Base-by-base conservation (phyloP, 2,329 filamentous ascomycete species). In the Xylogone sp. region DNA sequence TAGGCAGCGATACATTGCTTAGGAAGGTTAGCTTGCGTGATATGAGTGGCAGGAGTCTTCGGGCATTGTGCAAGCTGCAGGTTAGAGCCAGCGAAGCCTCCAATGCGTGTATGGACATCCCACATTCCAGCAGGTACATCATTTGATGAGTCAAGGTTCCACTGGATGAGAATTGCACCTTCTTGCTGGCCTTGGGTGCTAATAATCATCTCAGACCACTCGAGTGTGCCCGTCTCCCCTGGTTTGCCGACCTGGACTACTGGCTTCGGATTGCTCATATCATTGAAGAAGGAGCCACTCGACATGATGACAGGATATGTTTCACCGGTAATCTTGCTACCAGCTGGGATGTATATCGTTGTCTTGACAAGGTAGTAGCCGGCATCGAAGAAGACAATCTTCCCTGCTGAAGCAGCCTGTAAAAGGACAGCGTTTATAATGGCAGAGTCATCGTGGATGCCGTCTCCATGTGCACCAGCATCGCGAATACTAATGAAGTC, bases 201-300 rank as follows among this genome's bases (percentile, higher is more conserved):
- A 45, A 89, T 71, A 29, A 88, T 76, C 62, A 85, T 76, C 54
- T 86, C 82, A 1, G 76, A 78, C 70, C 81, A 80, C 63, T 88
- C 83, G 4, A 88, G 72, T 1, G 65, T 69, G 3, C 86, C 86
- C 1, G 65, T 66, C 12, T 86, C 75, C 2, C 82, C 82, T 0
- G 69, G 52, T 2, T 71, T 67, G 12, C 81, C 82, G 3, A 86
- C 71, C 58, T 71, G 66, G 10, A 82, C 65, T 19, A 83, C 68
- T 1, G 77, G 69, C 43, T 67, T 66, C 0, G 81, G 80, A 34
- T 67, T 67, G 43, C 55, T 64, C 0, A 67, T 62, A 50, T 74
- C 66, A 49, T 61, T 69, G 63, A 77, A 83, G 44, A 67, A 71
- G 52, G 57, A 51, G 10, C 80, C 79, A 3, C 42, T 49, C 5